Conservation (phyloP, 495 filamentous ascomycete genomes). For the Eremomyces bilateralis region DNA sequence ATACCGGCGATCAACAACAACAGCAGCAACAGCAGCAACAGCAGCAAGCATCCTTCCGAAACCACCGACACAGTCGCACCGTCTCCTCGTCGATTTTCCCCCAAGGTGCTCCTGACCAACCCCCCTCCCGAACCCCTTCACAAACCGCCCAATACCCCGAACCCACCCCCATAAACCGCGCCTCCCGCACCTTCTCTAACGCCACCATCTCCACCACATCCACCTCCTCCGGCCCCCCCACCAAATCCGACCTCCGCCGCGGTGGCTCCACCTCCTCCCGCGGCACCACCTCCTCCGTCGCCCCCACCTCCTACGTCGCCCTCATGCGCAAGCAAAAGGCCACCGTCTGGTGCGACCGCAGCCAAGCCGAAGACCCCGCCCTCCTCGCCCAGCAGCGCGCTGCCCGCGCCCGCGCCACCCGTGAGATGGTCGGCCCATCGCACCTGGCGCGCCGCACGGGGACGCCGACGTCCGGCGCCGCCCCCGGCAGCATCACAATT, state of each 20-base stretch:
- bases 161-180: too few species aligned
- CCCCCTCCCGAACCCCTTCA: too few species aligned
- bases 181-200: conserved; percentile 22
- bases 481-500: not conserved
- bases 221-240: conserved; percentile 16
- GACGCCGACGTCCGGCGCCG: conserved; percentile 11
- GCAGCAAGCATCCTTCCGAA: too few species aligned
- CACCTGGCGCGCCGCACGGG: conserved; percentile 7
- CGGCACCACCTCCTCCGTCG: not conserved
- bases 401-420: conserved; percentile 64
- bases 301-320: conserved; percentile 64
- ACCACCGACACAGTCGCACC: too few species aligned
- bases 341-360: conserved; percentile 94
- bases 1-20: too few species aligned
- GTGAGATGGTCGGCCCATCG: conserved; percentile 46
- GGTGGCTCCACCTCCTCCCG: conserved; percentile 30
- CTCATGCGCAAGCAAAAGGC: conserved; percentile 89
- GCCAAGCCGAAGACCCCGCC: conserved; percentile 79
- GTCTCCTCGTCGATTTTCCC: too few species aligned
- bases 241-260: not conserved
- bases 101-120: too few species aligned
- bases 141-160: too few species aligned
- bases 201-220: conserved; percentile 23
- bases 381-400: conserved; percentile 55
- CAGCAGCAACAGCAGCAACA: too few species aligned